A percentile compares a stretch with the other conserved stretches of the same genome.
Conservation (phyloP, 1,284 basidiomycete genomes). For the Erythrobasidium hasegawianum region DNA sequence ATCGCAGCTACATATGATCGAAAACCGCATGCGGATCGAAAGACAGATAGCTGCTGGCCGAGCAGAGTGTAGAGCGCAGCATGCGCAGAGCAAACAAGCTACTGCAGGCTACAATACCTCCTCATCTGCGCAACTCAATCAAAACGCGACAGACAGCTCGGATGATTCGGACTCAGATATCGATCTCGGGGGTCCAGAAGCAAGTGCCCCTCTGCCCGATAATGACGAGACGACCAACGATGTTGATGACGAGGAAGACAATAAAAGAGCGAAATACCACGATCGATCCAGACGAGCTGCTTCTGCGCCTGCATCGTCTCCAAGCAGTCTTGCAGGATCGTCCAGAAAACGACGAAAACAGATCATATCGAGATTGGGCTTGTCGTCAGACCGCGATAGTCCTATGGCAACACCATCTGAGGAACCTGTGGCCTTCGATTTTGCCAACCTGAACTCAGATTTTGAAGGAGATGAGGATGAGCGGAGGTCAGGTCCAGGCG, state of each 20-base stretch:
- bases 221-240: slow-evolving; percentile 21
- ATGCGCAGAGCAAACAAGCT: slow-evolving; percentile 2
- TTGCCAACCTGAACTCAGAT: background rate
- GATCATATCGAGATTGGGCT: slow-evolving; percentile 21
- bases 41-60: slow-evolving; percentile 77
- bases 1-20: slow-evolving; percentile 90
- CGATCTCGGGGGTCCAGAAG: slow-evolving; percentile 42
- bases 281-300: slow-evolving; percentile 14
- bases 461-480: background rate
- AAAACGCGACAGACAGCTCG: slow-evolving; percentile 49
- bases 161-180: slow-evolving; percentile 51
- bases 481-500: background rate
- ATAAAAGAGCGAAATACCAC: background rate
- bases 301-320: slow-evolving; percentile 26
- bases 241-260: slow-evolving; percentile 17
- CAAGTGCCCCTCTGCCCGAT: slow-evolving; percentile 19
- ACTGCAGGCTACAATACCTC: slow-evolving; percentile 1
- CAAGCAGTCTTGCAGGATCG: background rate
- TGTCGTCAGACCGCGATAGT: slow-evolving; percentile 3
- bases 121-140: background rate
- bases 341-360: slow-evolving; percentile 17
- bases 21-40: slow-evolving; percentile 73
- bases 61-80: slow-evolving; percentile 59
- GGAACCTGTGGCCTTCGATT: background rate
- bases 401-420: background rate